phyloP scores from a whole-genome alignment of 2,329 filamentous ascomycete species.

The Dactylellina cionopaga region DNA sequence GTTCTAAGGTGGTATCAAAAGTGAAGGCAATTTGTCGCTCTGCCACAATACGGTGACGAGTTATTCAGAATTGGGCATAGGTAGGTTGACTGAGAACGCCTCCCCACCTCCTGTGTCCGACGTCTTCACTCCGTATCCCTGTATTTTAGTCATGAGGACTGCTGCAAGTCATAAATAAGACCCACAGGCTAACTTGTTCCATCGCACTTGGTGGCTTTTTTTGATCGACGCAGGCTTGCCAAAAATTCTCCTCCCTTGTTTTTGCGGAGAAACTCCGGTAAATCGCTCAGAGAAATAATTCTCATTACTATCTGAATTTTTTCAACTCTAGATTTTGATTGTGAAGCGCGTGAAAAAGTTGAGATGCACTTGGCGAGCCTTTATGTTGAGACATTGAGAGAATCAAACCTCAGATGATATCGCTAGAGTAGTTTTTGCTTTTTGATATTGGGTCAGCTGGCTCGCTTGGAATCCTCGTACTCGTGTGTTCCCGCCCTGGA shows the following conservation, averaged over 20 bases:
- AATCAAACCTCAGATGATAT: neutral
- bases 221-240: constrained; percentile 52
- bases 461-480: constrained; percentile 51
- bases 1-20: too few relatives aligned
- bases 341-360: neutral
- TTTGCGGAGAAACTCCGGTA: constrained; percentile 53
- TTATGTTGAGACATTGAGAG: neutral
- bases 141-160: constrained; percentile 49
- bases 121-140: constrained; percentile 26
- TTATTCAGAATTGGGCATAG: neutral
- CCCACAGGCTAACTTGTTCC: constrained; percentile 35
- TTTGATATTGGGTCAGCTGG: constrained; percentile 26
- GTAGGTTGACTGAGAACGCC: neutral
- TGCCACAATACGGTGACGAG: neutral
- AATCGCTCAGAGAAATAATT: constrained; percentile 35
- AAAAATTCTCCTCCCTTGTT: constrained; percentile 20
- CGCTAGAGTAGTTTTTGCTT: constrained; percentile 23
- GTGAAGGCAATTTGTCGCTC: neutral
- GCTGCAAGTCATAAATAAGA: constrained; percentile 49
- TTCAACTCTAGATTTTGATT: neutral
- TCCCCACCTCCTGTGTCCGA: constrained; percentile 52
- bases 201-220: constrained; percentile 52
- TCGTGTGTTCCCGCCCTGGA: constrained; percentile 52
- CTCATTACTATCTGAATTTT: neutral
- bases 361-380: constrained; percentile 9